These are phyloP conservation scores for Luvunga scandens DNA, from an alignment of 345 rosid species.

Conservation along the genomic window DNA sequence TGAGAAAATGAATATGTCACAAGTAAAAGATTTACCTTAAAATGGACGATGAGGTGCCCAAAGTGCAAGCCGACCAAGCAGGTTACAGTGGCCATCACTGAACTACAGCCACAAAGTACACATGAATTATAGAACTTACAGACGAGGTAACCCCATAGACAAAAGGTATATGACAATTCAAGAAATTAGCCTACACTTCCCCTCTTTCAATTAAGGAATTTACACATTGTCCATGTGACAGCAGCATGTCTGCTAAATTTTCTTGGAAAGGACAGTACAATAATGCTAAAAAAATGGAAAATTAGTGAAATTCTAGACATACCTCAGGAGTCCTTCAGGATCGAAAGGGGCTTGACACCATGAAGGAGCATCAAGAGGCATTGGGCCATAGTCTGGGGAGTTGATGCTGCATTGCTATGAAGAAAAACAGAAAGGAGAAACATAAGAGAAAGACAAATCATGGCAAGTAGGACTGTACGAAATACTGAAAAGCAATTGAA, in stretches of 20 bases:
- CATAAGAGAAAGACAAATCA: not conserved
- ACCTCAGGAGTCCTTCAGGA: slow-evolving; percentile 93
- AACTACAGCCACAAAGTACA: slow-evolving; percentile 45
- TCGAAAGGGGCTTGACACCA: slow-evolving; percentile 98
- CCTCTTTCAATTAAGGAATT: not conserved
- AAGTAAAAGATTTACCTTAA: slow-evolving; percentile 47
- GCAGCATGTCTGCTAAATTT: not conserved
- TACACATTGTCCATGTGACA: not conserved
- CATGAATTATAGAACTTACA: not conserved
- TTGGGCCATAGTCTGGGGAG: slow-evolving; percentile 67
- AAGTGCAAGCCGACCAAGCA: slow-evolving; percentile 81
- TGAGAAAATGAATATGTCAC: not conserved
- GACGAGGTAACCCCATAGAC: no score
- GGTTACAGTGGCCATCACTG: slow-evolving; percentile 76
- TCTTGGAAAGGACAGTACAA: not conserved
- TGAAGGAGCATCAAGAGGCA: slow-evolving; percentile 75
- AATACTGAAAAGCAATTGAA: slow-evolving; percentile 9
- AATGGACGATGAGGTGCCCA: slow-evolving; percentile 77
- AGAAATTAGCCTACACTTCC: not conserved
- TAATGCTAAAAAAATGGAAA: not conserved
- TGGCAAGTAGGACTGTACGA: not conserved
- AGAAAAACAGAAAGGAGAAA: slow-evolving; percentile 10
- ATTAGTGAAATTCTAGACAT: slow-evolving; percentile 14
- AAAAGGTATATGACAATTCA: not conserved
- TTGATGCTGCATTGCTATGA: slow-evolving; percentile 72